These are phyloP conservation scores for Cutaneotrichosporon cavernicola DNA, from an alignment of 1,284 basidiomycete genomes.

Conservation along the genomic window DNA sequence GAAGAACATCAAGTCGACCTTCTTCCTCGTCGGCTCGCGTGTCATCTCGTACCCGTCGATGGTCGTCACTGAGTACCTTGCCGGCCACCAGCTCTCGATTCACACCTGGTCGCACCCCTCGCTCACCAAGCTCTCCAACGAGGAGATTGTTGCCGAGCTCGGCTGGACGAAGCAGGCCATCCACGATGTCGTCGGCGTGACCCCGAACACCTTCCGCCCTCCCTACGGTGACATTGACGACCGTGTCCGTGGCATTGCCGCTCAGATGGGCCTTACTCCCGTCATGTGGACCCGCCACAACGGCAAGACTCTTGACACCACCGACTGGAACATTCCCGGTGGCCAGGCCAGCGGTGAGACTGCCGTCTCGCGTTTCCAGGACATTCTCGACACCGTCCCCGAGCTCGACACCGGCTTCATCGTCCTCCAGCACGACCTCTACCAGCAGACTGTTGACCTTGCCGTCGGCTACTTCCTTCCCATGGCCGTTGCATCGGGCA, in stretches of 20 bases:
- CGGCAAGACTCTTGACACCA: constrained; percentile 66
- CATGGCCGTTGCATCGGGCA: constrained; percentile 63
- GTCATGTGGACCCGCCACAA: constrained; percentile 50
- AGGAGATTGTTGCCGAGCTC: constrained; percentile 86
- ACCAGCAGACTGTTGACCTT: constrained; percentile 79
- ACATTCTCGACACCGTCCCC: constrained; percentile 51
- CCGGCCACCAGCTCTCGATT: constrained; percentile 50
- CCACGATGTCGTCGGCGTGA: constrained; percentile 71
- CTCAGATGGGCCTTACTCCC: constrained; percentile 50
- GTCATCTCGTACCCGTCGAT: constrained; percentile 28
- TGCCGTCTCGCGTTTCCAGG: constrained; percentile 57
- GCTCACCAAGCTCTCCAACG: constrained; percentile 77
- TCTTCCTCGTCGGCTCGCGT: constrained; percentile 50
- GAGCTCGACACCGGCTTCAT: constrained; percentile 66
- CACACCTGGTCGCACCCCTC: constrained; percentile 58
- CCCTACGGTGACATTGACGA: constrained; percentile 57
- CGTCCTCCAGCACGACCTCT: constrained; percentile 84
- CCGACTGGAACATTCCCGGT: constrained; percentile 79
- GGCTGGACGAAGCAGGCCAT: constrained; percentile 89
- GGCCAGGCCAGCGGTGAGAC: constrained; percentile 64
- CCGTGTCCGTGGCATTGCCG: constrained; percentile 32
- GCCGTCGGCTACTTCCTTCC: constrained; percentile 83
- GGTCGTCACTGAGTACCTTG: constrained; percentile 35
- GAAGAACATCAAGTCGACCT: constrained; percentile 57
- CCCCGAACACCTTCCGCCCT: constrained; percentile 73